Evolutionary conservation across 768 basidiomycete genomes (phyloP).

Genomic region (Lanmaoa rubissima): DNA sequence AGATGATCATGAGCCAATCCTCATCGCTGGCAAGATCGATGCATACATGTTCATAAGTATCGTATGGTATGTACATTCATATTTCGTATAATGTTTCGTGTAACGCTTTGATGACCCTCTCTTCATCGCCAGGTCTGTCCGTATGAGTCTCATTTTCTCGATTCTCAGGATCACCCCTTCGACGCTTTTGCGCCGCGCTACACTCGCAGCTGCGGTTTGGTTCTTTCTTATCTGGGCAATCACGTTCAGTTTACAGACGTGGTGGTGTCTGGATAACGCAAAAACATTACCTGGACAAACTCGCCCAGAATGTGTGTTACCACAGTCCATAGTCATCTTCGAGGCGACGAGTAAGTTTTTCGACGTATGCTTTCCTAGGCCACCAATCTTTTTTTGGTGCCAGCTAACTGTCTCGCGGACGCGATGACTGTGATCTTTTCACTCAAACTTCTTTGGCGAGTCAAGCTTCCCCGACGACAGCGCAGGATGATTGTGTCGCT

Average conservation of each 20-base stretch:
- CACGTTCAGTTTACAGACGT: slow-evolving; percentile 4
- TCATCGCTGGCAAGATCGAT: neutral
- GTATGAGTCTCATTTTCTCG: slow-evolving; percentile 17
- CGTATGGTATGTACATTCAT: slow-evolving; percentile 8
- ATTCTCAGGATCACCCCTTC: slow-evolving; percentile 8
- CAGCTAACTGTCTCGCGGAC: slow-evolving; percentile 9
- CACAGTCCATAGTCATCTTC: slow-evolving; percentile 5
- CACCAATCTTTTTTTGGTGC: neutral
- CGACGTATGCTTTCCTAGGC: no score
- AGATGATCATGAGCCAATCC: neutral
- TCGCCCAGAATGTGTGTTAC: neutral
- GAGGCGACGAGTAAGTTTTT: slow-evolving; percentile 4
- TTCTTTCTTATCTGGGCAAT: slow-evolving; percentile 3
- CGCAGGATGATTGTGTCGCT: slow-evolving; percentile 17
- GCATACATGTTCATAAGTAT: slow-evolving; percentile 9
- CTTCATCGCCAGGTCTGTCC: slow-evolving; percentile 14
- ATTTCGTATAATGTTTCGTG: neutral
- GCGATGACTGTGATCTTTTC: neutral
- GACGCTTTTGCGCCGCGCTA: neutral
- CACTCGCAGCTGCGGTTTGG: neutral
- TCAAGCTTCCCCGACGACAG: slow-evolving; percentile 14
- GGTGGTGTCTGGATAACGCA: slow-evolving; percentile 5
- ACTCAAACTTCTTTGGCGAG: slow-evolving; percentile 15
- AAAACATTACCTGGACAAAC: neutral
- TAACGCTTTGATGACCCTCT: neutral